phyloP scores from a whole-genome alignment of 2,329 filamentous ascomycete genomes.

The Myriosclerotinia duriaeana region DNA sequence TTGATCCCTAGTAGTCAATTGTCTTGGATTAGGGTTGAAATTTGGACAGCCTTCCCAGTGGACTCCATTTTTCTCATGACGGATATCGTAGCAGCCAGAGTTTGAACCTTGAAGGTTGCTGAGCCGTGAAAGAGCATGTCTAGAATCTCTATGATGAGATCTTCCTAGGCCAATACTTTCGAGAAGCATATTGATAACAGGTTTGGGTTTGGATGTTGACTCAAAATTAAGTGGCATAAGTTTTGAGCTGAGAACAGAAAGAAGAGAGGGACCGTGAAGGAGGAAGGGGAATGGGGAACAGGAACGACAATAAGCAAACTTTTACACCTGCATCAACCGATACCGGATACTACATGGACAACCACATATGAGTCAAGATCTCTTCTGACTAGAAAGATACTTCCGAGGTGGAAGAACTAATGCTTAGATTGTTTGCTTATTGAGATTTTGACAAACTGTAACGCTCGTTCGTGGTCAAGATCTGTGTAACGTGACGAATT shows the following conservation, averaged over 20 bases:
- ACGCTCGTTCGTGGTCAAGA: constrained; percentile 5
- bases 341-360: constrained; percentile 15
- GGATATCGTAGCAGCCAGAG: constrained; percentile 15
- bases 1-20: constrained; percentile 11
- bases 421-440: constrained; percentile 17
- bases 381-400: constrained; percentile 1
- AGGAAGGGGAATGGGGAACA: neutral
- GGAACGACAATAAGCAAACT: constrained; percentile 6
- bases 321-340: neutral
- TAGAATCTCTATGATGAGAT: constrained; percentile 11
- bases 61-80: constrained; percentile 18
- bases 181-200: constrained; percentile 1
- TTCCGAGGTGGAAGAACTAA: neutral
- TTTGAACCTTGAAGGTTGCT: neutral
- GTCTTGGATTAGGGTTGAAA: constrained; percentile 6
- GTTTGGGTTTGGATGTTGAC: constrained; percentile 1
- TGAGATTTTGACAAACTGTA: constrained; percentile 11
- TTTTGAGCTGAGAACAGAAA: neutral
- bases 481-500: neutral
- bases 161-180: constrained; percentile 5
- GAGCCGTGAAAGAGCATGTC: constrained; percentile 15
- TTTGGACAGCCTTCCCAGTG: constrained; percentile 22
- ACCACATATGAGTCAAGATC: constrained; percentile 12
- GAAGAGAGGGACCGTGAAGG: neutral
- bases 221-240: neutral